Percentiles rank a stretch among this genome's conserved stretches.
Evolutionary conservation across 2,329 filamentous ascomycete genomes (phyloP).

Genomic region (Aspergillus bombycis): DNA sequence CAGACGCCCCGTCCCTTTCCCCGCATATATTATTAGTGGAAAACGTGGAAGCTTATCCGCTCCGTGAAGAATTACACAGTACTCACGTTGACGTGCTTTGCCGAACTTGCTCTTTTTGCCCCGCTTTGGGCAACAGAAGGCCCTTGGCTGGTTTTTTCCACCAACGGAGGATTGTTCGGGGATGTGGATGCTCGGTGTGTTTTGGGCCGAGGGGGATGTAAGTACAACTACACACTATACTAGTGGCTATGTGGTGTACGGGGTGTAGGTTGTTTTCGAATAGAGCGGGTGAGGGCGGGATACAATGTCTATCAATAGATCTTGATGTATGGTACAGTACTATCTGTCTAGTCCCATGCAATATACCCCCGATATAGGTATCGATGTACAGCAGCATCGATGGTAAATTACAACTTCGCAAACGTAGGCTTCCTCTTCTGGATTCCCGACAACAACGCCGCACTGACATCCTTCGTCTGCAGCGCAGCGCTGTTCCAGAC

Average conservation of each 20-base stretch:
- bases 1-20: not conserved
- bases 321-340: not conserved
- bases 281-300: not conserved
- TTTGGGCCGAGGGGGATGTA: not conserved
- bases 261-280: not conserved
- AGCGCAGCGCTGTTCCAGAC: constrained; percentile 86
- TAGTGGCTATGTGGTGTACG: not conserved
- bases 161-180: not conserved
- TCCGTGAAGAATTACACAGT: not conserved
- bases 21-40: not conserved
- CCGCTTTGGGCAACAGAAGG: not conserved
- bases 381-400: not conserved
- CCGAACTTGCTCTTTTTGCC: not conserved
- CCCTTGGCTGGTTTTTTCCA: not conserved
- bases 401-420: constrained; percentile 68
- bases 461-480: constrained; percentile 76
- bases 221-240: not conserved
- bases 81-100: not conserved
- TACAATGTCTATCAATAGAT: not conserved
- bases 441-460: constrained; percentile 74
- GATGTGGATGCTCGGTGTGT: not conserved
- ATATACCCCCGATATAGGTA: not conserved
- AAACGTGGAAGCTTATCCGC: not conserved
- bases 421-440: constrained; percentile 80
- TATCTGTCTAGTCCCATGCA: too few species aligned